Evolutionary conservation across 768 basidiomycete genomes (phyloP).

Genomic region (Cubamyces sp.): DNA sequence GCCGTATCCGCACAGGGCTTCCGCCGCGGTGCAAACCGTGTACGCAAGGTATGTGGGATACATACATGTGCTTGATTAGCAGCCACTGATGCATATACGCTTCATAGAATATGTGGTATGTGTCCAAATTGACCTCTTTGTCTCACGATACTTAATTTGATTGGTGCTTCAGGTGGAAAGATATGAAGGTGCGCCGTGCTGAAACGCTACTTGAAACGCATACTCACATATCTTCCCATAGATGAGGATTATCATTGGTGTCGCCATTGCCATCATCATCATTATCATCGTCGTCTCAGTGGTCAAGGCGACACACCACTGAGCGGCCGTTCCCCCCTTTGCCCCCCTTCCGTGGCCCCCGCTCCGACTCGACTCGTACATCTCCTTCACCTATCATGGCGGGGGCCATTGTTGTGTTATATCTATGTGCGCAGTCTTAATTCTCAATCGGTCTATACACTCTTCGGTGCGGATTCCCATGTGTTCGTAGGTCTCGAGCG

Average conservation of each 20-base stretch:
- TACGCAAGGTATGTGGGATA: constrained; percentile 79
- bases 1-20: constrained; percentile 99
- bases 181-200: constrained; percentile 77
- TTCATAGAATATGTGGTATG: constrained; percentile 84
- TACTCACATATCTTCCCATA: constrained; percentile 36
- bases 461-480: constrained; percentile 18
- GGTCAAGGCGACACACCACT: constrained; percentile 72
- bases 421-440: constrained; percentile 47
- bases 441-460: constrained; percentile 24
- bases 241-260: constrained; percentile 97
- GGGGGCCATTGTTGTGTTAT: constrained; percentile 42
- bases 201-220: constrained; percentile 26
- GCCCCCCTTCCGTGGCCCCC: constrained; percentile 19
- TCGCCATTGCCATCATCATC: constrained; percentile 87
- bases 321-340: constrained; percentile 16
- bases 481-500: constrained; percentile 17
- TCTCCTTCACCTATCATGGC: constrained; percentile 19
- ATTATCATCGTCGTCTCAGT: constrained; percentile 96
- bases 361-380: constrained; percentile 22
- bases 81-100: not conserved
- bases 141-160: not conserved
- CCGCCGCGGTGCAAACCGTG: constrained; percentile 94
- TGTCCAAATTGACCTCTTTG: not conserved
- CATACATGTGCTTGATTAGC: not conserved
- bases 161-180: constrained; percentile 77